These are phyloP conservation scores for Metschnikowia orientalis DNA, from an alignment of 805 yeast species.

Conservation along the genomic window DNA sequence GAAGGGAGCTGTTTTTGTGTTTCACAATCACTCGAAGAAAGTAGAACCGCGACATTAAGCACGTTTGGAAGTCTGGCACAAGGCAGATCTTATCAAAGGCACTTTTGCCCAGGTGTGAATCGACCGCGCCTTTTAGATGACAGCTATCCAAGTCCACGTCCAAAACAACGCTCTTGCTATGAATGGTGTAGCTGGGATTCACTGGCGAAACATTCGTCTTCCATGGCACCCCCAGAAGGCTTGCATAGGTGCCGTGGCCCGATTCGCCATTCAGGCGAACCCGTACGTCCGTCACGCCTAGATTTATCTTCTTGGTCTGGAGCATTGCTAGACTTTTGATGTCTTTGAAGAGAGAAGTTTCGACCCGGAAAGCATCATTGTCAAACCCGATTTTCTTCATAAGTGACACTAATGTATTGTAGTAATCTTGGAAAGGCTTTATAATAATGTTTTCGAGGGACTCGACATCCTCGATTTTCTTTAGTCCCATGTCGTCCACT, in stretches of 20 bases:
- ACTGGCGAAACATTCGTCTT: conserved; percentile 8
- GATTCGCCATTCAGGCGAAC: conserved; percentile 13
- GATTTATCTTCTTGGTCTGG: conserved; percentile 31
- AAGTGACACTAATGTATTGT: conserved; percentile 24
- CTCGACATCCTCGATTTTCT: conserved; percentile 18
- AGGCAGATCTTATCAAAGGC: conserved; percentile 30
- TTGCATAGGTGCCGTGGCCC: conserved; percentile 21
- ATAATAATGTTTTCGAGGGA: conserved; percentile 33
- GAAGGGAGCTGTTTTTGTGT: conserved; percentile 26
- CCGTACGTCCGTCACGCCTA: conserved; percentile 22
- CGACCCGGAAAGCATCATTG: conserved; percentile 30
- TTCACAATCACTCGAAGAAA: conserved; percentile 30
- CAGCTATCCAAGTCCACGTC: conserved; percentile 27
- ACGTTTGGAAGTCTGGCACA: conserved; percentile 39
- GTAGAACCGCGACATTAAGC: conserved; percentile 34
- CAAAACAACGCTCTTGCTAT: conserved; percentile 28
- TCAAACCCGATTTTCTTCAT: conserved; percentile 31
- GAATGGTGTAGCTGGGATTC: conserved; percentile 18
- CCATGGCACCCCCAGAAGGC: conserved; percentile 31
- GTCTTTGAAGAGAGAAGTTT: conserved; percentile 34
- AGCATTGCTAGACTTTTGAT: conserved; percentile 32
- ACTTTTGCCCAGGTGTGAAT: conserved; percentile 5
- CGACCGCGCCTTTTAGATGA: conserved; percentile 25
- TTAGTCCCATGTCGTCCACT: conserved; percentile 23
- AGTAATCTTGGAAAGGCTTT: conserved; percentile 26